These are phyloP conservation scores for Pseudogymnoascus sp. DNA, from an alignment of 2,329 filamentous ascomycete species.

Conservation along the genomic window DNA sequence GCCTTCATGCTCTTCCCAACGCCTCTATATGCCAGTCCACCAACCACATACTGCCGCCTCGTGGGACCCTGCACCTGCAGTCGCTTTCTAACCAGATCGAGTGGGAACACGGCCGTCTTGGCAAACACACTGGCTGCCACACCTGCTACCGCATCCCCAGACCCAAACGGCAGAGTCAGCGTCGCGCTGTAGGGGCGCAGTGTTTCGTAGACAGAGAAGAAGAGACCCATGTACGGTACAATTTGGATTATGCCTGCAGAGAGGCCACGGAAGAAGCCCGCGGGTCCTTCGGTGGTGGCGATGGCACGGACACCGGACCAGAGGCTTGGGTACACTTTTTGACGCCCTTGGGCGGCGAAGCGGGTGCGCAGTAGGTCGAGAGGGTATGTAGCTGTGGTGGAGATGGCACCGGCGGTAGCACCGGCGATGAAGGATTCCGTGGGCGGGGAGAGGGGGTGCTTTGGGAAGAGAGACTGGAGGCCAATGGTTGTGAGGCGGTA, in stretches of 20 bases:
- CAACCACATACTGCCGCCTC: slow-evolving; percentile 63
- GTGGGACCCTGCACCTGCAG: slow-evolving; percentile 94
- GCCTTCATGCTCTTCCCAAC: slow-evolving; percentile 57
- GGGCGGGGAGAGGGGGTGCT: slow-evolving; percentile 50
- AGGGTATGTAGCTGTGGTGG: slow-evolving; percentile 82
- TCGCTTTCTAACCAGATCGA: slow-evolving; percentile 87
- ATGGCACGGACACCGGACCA: slow-evolving; percentile 65
- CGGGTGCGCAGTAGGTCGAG: slow-evolving; percentile 87
- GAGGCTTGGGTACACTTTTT: slow-evolving; percentile 72
- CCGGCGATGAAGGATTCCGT: slow-evolving; percentile 77
- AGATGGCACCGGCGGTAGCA: slow-evolving; percentile 71
- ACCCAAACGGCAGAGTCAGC: slow-evolving; percentile 59
- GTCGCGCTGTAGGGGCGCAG: slow-evolving; percentile 53
- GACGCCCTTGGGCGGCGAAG: slow-evolving; percentile 86
- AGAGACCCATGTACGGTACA: slow-evolving; percentile 92
- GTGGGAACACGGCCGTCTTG: slow-evolving; percentile 86
- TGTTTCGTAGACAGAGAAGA: slow-evolving; percentile 84
- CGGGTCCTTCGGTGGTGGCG: slow-evolving; percentile 60
- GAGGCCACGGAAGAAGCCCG: slow-evolving; percentile 83
- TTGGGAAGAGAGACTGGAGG: slow-evolving; percentile 39
- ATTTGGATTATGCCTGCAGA: slow-evolving; percentile 79
- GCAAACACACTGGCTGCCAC: slow-evolving; percentile 70
- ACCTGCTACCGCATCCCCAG: slow-evolving; percentile 77
- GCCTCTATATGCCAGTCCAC: slow-evolving; percentile 45
- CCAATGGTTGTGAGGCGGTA: slow-evolving; percentile 70